Conservation (phyloP, 148 eudicot genomes). For the Rhododendron molle region DNA sequence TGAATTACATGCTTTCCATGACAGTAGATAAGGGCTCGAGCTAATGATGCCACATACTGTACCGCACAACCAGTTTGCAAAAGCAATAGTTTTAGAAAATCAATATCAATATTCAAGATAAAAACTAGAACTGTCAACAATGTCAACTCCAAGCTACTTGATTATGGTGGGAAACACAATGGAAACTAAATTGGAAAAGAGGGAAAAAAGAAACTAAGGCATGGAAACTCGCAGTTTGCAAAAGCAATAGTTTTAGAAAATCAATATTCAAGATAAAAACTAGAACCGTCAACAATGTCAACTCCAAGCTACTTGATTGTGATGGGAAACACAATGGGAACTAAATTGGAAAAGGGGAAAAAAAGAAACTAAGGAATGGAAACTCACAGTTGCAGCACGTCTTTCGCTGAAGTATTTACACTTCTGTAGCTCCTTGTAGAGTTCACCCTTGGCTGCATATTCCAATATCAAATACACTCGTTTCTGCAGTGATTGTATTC, state of each 20-base stretch:
- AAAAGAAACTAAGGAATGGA: background rate
- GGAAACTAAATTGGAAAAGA: background rate
- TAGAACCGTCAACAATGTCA: background rate
- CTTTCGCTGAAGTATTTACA: conserved; percentile 90
- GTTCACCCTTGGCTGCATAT: conserved; percentile 96
- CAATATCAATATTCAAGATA: background rate
- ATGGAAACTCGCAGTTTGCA: background rate
- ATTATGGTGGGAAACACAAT: background rate
- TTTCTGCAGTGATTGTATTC: conserved; percentile 47
- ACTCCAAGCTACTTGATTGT: background rate
- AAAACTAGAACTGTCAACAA: background rate
- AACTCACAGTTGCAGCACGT: conserved; percentile 86
- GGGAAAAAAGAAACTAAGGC: background rate
- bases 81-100: background rate
- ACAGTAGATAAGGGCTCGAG: conserved; percentile 91
- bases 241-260: background rate
- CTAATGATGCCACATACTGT: conserved; percentile 90
- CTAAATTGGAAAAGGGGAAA: background rate
- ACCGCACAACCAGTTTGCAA: conserved; percentile 11
- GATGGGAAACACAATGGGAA: background rate
- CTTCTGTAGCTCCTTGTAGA: conserved; percentile 89
- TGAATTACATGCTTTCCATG: conserved; percentile 97
- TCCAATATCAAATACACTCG: conserved; percentile 90
- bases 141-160: background rate
- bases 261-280: background rate